A percentile compares a stretch with the other conserved stretches of the same genome.
Conservation (phyloP, 2,329 filamentous ascomycete genomes). For the Sporothrix humicola region DNA sequence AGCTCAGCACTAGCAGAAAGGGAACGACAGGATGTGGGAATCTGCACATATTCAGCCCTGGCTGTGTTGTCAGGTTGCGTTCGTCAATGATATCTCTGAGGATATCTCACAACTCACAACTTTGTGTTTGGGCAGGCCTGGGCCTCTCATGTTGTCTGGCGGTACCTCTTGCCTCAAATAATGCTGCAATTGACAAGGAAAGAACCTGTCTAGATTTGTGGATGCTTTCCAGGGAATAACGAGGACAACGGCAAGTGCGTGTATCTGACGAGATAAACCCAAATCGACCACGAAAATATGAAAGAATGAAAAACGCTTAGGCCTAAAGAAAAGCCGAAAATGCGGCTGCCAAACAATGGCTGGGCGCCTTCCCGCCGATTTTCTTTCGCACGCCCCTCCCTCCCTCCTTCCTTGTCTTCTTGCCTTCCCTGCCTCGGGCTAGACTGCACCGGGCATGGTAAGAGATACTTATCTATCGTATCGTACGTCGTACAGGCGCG, state of each 20-base stretch:
- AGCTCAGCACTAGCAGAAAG: constrained; percentile 6
- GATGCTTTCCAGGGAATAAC: constrained; percentile 13
- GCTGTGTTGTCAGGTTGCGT: neutral
- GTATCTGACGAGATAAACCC: neutral
- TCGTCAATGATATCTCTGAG: neutral
- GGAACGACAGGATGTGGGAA: constrained; percentile 1
- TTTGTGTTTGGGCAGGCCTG: neutral
- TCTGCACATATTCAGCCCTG: constrained; percentile 14
- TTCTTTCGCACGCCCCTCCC: constrained; percentile 1
- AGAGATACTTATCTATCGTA: constrained; percentile 28
- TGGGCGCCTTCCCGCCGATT: neutral
- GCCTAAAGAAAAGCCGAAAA: constrained; percentile 22
- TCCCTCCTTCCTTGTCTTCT: neutral
- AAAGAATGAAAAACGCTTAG: constrained; percentile 4
- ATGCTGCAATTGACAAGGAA: neutral
- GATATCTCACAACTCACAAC: too few species aligned
- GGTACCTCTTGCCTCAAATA: neutral
- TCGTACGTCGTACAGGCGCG: constrained; percentile 5
- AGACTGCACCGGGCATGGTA: constrained; percentile 26
- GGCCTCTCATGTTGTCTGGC: neutral
- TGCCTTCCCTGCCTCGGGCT: constrained; percentile 6
- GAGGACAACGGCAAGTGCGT: neutral
- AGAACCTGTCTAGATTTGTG: neutral
- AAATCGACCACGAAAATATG: neutral
- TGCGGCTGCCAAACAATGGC: constrained; percentile 20